Evolutionary conservation across 495 filamentous ascomycete genomes (phyloP).

Genomic region (Peziza echinospora): DNA sequence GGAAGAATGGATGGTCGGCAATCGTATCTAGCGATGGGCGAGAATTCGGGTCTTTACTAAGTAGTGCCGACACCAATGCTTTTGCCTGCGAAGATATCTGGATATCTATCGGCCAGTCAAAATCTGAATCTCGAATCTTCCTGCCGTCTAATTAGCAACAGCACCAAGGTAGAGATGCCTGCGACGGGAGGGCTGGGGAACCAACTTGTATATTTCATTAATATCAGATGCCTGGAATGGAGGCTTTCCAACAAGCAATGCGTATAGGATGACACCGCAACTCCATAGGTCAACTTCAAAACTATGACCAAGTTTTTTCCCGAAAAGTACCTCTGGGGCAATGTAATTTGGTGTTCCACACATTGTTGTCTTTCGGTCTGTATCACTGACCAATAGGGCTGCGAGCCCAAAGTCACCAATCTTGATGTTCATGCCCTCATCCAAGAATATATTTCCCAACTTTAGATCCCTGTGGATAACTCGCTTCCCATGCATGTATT

Average conservation of each 20-base stretch:
- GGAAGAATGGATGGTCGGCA: slow-evolving; percentile 66
- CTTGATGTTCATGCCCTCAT: slow-evolving; percentile 91
- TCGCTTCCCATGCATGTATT: slow-evolving; percentile 84
- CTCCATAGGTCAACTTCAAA: slow-evolving; percentile 88
- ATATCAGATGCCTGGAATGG: slow-evolving; percentile 74
- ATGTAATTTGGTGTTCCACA: slow-evolving; percentile 98
- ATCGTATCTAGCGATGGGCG: slow-evolving; percentile 61
- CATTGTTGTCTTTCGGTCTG: slow-evolving; percentile 69
- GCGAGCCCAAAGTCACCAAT: slow-evolving; percentile 94
- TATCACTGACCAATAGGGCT: slow-evolving; percentile 70
- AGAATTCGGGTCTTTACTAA: slow-evolving; percentile 48
- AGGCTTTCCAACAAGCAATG: slow-evolving; percentile 74
- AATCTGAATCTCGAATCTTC: slow-evolving; percentile 15
- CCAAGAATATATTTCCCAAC: slow-evolving; percentile 93
- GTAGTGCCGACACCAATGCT: slow-evolving; percentile 49
- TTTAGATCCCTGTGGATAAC: slow-evolving; percentile 96
- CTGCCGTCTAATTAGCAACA: slow-evolving; percentile 16
- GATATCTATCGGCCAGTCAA: slow-evolving; percentile 15
- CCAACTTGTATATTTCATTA: slow-evolving; percentile 69
- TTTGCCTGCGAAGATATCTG: slow-evolving; percentile 31
- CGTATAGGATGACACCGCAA: slow-evolving; percentile 76
- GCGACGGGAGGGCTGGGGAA: slow-evolving; percentile 17
- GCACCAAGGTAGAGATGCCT: slow-evolving; percentile 31
- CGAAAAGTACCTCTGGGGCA: slow-evolving; percentile 57
- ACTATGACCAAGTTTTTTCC: slow-evolving; percentile 10